phyloP scores from a whole-genome alignment of 805 yeast genomes.

The Teunomyces barrocoloradensis region DNA sequence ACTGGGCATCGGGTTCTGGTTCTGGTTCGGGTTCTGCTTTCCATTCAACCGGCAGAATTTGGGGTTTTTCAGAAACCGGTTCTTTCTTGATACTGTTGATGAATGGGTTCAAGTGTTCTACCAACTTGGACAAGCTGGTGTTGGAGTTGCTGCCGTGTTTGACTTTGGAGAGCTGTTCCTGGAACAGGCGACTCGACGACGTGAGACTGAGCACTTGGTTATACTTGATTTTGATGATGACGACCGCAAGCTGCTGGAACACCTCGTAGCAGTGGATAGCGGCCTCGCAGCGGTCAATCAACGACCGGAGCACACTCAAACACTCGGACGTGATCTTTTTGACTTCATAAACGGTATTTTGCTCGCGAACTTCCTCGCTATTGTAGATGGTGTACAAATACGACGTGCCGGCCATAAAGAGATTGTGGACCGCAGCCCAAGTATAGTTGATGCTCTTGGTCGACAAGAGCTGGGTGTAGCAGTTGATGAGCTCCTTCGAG shows the following conservation, averaged over 20 bases:
- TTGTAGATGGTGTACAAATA: slow-evolving; percentile 75
- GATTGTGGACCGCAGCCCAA: slow-evolving; percentile 89
- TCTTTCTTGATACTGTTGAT: slow-evolving; percentile 1
- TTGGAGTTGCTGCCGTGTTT: slow-evolving; percentile 32
- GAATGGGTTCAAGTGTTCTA: slow-evolving; percentile 25
- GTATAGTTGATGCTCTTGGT: slow-evolving; percentile 71
- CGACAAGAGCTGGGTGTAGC: slow-evolving; percentile 58
- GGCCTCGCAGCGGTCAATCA: slow-evolving; percentile 73
- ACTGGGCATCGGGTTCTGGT: background rate
- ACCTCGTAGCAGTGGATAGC: slow-evolving; percentile 70
- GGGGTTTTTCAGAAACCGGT: background rate
- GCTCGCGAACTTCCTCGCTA: slow-evolving; percentile 50
- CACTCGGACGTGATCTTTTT: slow-evolving; percentile 53
- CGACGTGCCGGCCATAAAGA: slow-evolving; percentile 87
- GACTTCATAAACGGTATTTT: slow-evolving; percentile 43
- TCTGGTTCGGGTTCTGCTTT: background rate
- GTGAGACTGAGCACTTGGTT: slow-evolving; percentile 28
- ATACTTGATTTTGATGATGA: slow-evolving; percentile 60
- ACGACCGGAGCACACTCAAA: slow-evolving; percentile 54
- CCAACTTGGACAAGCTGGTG: slow-evolving; percentile 37
- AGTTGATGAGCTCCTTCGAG: slow-evolving; percentile 61
- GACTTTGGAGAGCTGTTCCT: slow-evolving; percentile 7
- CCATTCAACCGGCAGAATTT: background rate
- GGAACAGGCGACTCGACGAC: slow-evolving; percentile 5
- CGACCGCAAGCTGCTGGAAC: slow-evolving; percentile 69